These are phyloP conservation scores for Clonostachys chloroleuca DNA, from an alignment of 2,329 filamentous ascomycete genomes.

Conservation along the genomic window DNA sequence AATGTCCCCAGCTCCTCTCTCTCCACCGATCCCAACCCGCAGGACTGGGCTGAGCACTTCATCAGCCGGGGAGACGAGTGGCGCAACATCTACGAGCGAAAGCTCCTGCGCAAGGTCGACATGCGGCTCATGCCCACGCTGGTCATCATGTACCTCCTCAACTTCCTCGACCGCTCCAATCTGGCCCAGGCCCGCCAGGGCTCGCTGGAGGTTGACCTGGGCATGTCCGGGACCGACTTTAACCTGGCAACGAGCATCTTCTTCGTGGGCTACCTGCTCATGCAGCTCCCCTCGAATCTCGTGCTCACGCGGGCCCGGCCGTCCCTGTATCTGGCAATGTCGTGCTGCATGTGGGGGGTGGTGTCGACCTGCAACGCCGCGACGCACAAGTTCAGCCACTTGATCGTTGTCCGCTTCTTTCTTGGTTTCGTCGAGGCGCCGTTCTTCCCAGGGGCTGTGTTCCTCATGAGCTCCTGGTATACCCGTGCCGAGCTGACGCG, in stretches of 20 bases:
- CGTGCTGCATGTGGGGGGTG: conserved; percentile 36
- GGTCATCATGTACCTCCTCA: conserved; percentile 50
- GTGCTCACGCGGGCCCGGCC: conserved; percentile 48
- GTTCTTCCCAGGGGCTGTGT: conserved; percentile 43
- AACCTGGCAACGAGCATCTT: conserved; percentile 57
- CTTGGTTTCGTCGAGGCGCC: conserved; percentile 38
- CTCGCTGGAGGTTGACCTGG: conserved; percentile 45
- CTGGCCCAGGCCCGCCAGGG: conserved; percentile 50
- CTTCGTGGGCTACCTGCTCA: conserved; percentile 56
- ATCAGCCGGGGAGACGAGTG: conserved; percentile 6
- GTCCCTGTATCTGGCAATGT: conserved; percentile 44
- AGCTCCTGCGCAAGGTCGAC: conserved; percentile 45
- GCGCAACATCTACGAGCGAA: conserved; percentile 13
- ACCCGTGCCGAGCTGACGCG: conserved; percentile 44
- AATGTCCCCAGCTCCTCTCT: no score
- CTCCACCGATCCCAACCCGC: not conserved
- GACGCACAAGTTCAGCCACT: conserved; percentile 29
- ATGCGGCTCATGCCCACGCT: conserved; percentile 45
- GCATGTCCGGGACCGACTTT: conserved; percentile 51
- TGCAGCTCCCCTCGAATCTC: conserved; percentile 59
- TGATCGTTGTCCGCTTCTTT: conserved; percentile 43
- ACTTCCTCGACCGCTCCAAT: conserved; percentile 49
- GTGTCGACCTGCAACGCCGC: conserved; percentile 41
- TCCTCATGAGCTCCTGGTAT: conserved; percentile 41
- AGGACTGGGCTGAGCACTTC: conserved; percentile 1